Evolutionary conservation across 2,329 filamentous ascomycete species (phyloP).

Genomic region (Cucurbitaria berberidis): DNA sequence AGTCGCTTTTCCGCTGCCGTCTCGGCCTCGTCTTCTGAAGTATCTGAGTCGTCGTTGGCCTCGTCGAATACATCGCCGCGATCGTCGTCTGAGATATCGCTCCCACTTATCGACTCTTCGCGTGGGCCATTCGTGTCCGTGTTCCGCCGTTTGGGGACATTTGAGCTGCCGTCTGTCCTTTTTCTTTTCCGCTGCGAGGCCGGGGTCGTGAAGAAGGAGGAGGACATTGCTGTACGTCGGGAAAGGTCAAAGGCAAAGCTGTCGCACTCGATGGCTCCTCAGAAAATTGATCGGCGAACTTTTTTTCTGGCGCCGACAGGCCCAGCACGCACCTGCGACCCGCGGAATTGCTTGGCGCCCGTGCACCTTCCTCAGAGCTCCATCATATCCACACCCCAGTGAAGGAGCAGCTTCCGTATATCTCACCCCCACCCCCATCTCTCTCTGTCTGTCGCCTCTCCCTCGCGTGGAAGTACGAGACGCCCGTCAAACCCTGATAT

Average conservation of each 20-base stretch:
- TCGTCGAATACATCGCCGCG: constrained; percentile 50
- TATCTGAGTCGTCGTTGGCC: constrained; percentile 53
- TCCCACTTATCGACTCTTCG: constrained; percentile 86
- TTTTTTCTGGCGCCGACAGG: constrained; percentile 39
- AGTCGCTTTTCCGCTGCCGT: constrained; percentile 88
- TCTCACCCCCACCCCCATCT: constrained; percentile 6
- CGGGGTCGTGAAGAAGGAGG: constrained; percentile 93
- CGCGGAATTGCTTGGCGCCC: constrained; percentile 22
- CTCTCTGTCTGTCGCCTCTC: neutral
- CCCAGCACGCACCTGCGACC: neutral
- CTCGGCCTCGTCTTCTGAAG: constrained; percentile 79
- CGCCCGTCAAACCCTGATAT: neutral
- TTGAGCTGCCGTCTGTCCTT: constrained; percentile 59
- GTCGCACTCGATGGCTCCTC: constrained; percentile 11
- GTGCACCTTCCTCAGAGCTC: constrained; percentile 31
- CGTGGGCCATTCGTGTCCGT: constrained; percentile 55
- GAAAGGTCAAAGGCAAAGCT: constrained; percentile 12
- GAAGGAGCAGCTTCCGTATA: constrained; percentile 25
- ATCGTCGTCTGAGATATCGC: constrained; percentile 72
- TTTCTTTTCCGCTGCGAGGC: constrained; percentile 91
- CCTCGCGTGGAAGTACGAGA: neutral
- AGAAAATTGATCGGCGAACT: constrained; percentile 36
- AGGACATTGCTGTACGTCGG: constrained; percentile 61
- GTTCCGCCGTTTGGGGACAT: constrained; percentile 66
- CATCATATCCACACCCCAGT: constrained; percentile 12